Evolutionary conservation across 1,284 basidiomycete species (phyloP), one percentile per base, ranked within the genome.

Genomic region (Coniophora puteana): DNA sequence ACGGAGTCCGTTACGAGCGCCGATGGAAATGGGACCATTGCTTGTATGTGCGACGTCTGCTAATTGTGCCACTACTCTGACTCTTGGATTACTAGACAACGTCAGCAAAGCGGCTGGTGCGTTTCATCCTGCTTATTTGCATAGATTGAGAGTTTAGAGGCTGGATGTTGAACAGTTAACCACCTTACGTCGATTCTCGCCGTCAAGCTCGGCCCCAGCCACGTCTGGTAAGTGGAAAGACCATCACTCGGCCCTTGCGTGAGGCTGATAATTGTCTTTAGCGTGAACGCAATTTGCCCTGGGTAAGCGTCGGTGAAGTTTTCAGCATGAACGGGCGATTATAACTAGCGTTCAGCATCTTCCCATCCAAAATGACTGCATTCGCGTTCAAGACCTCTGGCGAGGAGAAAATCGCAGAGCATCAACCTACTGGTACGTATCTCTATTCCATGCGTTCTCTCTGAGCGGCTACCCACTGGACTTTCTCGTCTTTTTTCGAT

Each of bases 311-410:
- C 34, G 37, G 16, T 16, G 45, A 10, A 20, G 26, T 23, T 25
- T 22, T 8, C 6, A 35, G 24, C 36, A 28, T 27, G 32, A 6
- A 16, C 30, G 21, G 35, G 35, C 36, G n/a, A 21, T 25, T 29
- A 44, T 17, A 53, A 18, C 43, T 24, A 23, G 24, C 21, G 14
- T 17, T 10, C 32, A 87, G 85, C 8, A 69, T 91, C 13, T 93
- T 91, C 67, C 88, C 87, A 0, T 87, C 84, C 40, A 88, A 84
- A 61, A 93, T 94, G 91, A 93, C 91, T 1, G 76, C 83, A 0
- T 90, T 72, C 41, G 87, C 82, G 4, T 69, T 91, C 52, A 75
- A 80, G 53, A 71, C 66, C 23, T 63, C 65, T 11, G 78, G 80
- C 4, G 75, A 74, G 35, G 72, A 77, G n/a, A 61, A 50, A 3